Evolutionary conservation across 805 yeast species (phyloP), one percentile per base, ranked within the genome.

Genomic region (Saccharomyces kudriavzevii): DNA sequence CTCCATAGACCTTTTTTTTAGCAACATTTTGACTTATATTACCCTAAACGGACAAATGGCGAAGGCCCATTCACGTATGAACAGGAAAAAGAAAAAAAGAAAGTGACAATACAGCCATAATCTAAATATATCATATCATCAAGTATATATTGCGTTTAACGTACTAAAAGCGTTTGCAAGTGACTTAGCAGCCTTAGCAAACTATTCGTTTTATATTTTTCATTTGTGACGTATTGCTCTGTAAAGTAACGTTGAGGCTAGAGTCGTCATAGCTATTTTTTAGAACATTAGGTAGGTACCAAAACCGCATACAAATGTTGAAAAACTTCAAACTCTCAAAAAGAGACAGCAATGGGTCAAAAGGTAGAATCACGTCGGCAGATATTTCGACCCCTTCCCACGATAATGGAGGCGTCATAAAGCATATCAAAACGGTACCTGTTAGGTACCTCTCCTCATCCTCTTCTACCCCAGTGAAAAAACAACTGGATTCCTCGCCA

Each of bases 351-450:
- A 54, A 57, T 26, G 58, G 62, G 13, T 54, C 66, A 3, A 64
- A 63, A 50, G 58, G 66, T 8, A 61, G 70, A 48, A 67, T 70
- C 14, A 66, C 68, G 1, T 68, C 71, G 11, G 65, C 70, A 14
- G 71, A 70, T 51, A 70, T 70, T n/a, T 70, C 74, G 3, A 60
- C 67, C 0, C 73, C 74, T 1, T 55, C 58, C 25, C 49, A 55
- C 9, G 65, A 63, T 25, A 54, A 52, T 4, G 11, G 60, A 1
- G 59, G 62, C 45, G 53, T 51, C 1, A 48, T 61, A 6, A 62
- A 63, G 24, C 65, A 63, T 28, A 56, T 62, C 40, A 67, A 63
- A 50, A 63, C 65, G 3, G 56, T 65, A 1, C 63, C 71, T 4
- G 57, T 59, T 2, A 56, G 63, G 48, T 50, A 56, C 24, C 50